Base-by-base conservation (phyloP, 192 early-diverging fungal genomes). In the Umbelopsis isabellina region DNA sequence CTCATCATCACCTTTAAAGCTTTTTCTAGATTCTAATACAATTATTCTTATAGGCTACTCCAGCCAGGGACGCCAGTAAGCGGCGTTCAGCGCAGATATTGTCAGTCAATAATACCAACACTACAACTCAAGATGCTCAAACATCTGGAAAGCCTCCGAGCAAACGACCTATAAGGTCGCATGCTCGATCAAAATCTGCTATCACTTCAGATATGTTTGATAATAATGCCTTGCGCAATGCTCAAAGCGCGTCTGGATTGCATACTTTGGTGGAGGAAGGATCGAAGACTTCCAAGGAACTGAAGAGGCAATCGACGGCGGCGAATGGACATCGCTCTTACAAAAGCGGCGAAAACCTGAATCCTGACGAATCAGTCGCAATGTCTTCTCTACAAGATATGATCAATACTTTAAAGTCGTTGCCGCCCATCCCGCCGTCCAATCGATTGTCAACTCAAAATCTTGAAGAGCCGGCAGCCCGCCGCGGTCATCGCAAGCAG, bases 341-440 rank as follows among this genome's bases (percentile, higher is more conserved):
- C 13, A 25, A 46, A 33, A 46, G n/a, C 15, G 18, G 65, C 55
- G 20, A 30, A 50, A n/a, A 22, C 9, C 21, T 71, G 47, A 37
- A 65, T 41, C 72, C 79, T 44, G 79, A 79, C 45, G 52, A 67
- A 7, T 72, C 79, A 7, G 77, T 77, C 37, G 76, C 82, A 1
- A 52, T 87, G 11, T 72, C 84, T 51, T 84, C 82, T 20, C 52
- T 88, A 41, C 86, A 86, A 49, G 71, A 84, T 46, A 86, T 86
- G 45, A 88, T 88, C 45, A 83, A 77, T 50, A 83, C 74, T 25
- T 70, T 88, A 23, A 86, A 84, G 45, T 79, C 53, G 48, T 53
- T 88, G 6, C 84, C 86, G 20, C 71, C 82, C 41, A 61, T 73
- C 49, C 74, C 69, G 6, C 37, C 69, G 13, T 35, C 67, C 8